Base-by-base conservation (phyloP, 768 basidiomycete species). In the Suillus subaureus region DNA sequence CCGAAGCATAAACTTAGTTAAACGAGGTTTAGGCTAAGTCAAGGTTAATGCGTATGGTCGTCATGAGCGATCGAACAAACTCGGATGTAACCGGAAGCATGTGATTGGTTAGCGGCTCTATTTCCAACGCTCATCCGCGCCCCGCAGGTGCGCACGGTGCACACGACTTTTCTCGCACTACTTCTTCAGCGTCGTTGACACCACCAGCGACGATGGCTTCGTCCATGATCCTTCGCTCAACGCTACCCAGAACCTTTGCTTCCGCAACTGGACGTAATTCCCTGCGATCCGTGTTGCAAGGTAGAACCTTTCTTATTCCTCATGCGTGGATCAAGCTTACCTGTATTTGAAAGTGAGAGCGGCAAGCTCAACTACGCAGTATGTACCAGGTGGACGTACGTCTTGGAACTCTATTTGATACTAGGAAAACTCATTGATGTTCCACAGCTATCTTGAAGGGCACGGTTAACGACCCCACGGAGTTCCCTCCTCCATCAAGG, bases 401-500 rank as follows among this genome's bases (percentile, higher is more conserved):
- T 21, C 16, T 13, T 37, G 9, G 16, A 51, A 49, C 26, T 47
- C 18, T 57, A 4, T 16, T 39, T 39, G 13, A 37, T 23, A 64
- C 35, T 7, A 8, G 33, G 13, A 4, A 37, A 37, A 4, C 28
- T 60, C 58, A 60, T 1, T 28, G 23, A 31, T 21, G 40, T 28
- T 42, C 12, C 12, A 60, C 68, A 94, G 95, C 96, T 66, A 86
- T 97, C 73, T 87, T 91, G 80, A 87, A 87, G 75, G 97, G 97
- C 61, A 92, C 94, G 37, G 96, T 95, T 66, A 99, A 99, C 79
- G 97, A 99, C 76, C 92, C 96, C 2, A 95, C 93, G 2, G 81
- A 88, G 11, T 98, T 97, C 82, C 96, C 97, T 26, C 76, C 89
- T 6, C 87, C 95, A 6, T 90, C 87, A 66, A 90, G 86, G 74